Conservation (phyloP, 2,329 filamentous ascomycete genomes). For the Escovopsis sp. region DNA sequence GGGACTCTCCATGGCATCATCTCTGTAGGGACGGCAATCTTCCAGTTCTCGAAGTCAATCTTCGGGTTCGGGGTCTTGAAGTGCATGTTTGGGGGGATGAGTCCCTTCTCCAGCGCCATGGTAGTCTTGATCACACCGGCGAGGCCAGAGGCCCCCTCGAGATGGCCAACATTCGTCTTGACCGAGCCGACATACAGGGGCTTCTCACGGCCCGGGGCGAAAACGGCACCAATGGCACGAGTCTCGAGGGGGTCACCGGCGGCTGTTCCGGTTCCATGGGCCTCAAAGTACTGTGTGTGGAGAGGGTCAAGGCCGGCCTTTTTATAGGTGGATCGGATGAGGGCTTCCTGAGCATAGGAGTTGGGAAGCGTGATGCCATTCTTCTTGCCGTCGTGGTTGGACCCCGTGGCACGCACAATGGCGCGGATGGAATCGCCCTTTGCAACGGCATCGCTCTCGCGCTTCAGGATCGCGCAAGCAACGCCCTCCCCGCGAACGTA, state of each 20-base stretch:
- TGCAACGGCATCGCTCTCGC: neutral
- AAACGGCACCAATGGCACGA: slow-evolving; percentile 15
- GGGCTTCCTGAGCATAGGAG: neutral
- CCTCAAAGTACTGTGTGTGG: slow-evolving; percentile 2
- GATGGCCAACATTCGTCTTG: slow-evolving; percentile 16
- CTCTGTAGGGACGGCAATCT: slow-evolving; percentile 15
- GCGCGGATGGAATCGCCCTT: slow-evolving; percentile 2
- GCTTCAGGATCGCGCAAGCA: slow-evolving; percentile 1
- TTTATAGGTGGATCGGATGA: neutral
- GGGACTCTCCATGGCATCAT: slow-evolving; percentile 7
- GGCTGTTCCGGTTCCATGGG: slow-evolving; percentile 2
- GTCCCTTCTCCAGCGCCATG: neutral
- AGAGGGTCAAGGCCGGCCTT: neutral
- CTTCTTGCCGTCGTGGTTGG: slow-evolving; percentile 4
- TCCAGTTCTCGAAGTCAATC: slow-evolving; percentile 4
- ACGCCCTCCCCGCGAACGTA: slow-evolving; percentile 5
- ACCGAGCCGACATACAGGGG: slow-evolving; percentile 18
- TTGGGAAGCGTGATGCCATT: slow-evolving; percentile 2
- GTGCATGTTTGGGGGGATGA: slow-evolving; percentile 1
- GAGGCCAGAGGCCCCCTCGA: slow-evolving; percentile 13
- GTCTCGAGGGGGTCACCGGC: slow-evolving; percentile 10
- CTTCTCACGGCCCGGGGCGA: slow-evolving; percentile 10
- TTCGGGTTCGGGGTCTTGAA: slow-evolving; percentile 11
- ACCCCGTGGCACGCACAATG: slow-evolving; percentile 1
- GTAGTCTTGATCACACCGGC: slow-evolving; percentile 6